These are phyloP conservation scores for Clarireedia homoeocarpa DNA, from an alignment of 2,329 filamentous ascomycete species.

Conservation along the genomic window DNA sequence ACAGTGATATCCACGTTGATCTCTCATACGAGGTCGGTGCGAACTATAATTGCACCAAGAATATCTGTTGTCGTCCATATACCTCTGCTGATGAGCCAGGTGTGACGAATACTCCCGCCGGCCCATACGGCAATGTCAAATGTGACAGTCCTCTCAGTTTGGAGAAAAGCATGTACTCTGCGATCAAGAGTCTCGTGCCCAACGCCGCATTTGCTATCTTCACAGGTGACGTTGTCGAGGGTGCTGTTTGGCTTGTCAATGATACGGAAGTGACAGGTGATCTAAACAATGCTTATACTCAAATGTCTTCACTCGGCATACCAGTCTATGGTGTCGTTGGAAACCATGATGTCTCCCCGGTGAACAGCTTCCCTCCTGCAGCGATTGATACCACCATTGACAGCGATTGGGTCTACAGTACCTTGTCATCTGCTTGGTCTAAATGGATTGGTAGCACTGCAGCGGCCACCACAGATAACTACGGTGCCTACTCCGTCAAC, in stretches of 20 bases:
- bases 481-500: conserved; percentile 31
- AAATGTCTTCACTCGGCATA: too few relatives aligned
- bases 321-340: too few relatives aligned
- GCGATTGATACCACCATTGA: conserved; percentile 16
- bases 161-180: conserved; percentile 32
- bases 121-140: conserved; percentile 30
- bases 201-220: conserved; percentile 29
- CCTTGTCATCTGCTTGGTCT: conserved; percentile 29
- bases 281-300: conserved; percentile 18
- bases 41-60: conserved; percentile 34
- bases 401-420: conserved; percentile 26
- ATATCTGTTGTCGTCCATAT: conserved; percentile 34
- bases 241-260: conserved; percentile 9
- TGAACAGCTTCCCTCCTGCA: conserved; percentile 23
- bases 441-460: conserved; percentile 28
- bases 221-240: conserved; percentile 24
- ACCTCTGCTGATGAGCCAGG: conserved; percentile 30
- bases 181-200: conserved; percentile 27
- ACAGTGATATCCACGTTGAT: conserved; percentile 35
- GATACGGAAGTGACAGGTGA: conserved; percentile 26
- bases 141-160: conserved; percentile 33
- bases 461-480: conserved; percentile 23
- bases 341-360: too few relatives aligned
- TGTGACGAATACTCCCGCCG: conserved; percentile 30
- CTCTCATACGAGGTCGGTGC: conserved; percentile 31